These are phyloP conservation scores for Sclerotiophoma versabilis DNA, from an alignment of 2,329 filamentous ascomycete genomes.

Conservation along the genomic window DNA sequence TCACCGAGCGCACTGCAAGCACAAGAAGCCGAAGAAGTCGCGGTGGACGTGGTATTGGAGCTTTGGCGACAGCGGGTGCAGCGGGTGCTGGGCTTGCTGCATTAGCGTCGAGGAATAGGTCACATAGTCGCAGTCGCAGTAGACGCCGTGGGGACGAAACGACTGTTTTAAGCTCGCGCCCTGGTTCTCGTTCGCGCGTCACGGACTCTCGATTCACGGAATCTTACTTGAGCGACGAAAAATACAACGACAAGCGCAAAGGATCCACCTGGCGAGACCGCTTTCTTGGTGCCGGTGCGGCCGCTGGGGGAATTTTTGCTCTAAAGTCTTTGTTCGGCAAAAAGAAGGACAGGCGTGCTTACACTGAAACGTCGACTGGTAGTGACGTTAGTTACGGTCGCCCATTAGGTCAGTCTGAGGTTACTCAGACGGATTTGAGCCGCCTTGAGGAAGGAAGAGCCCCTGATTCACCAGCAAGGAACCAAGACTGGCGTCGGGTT, in stretches of 20 bases:
- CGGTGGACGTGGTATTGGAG: slow-evolving; percentile 50
- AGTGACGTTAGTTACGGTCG: slow-evolving; percentile 62
- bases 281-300: slow-evolving; percentile 55
- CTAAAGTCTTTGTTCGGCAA: slow-evolving; percentile 65
- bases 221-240: slow-evolving; percentile 52
- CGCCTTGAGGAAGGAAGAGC: slow-evolving; percentile 63
- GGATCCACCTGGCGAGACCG: slow-evolving; percentile 54
- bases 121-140: slow-evolving; percentile 51
- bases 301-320: slow-evolving; percentile 50
- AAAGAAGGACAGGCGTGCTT: slow-evolving; percentile 50
- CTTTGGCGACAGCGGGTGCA: slow-evolving; percentile 62
- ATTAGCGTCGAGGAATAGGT: slow-evolving; percentile 57
- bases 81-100: slow-evolving; percentile 66
- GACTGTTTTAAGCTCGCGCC: slow-evolving; percentile 46
- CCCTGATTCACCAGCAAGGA: slow-evolving; percentile 53
- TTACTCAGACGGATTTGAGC: slow-evolving; percentile 57
- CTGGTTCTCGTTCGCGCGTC: slow-evolving; percentile 38
- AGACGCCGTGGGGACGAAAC: slow-evolving; percentile 32
- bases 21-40: slow-evolving; percentile 43
- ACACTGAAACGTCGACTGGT: slow-evolving; percentile 55
- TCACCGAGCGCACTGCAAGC: slow-evolving; percentile 61
- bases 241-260: slow-evolving; percentile 45
- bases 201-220: slow-evolving; percentile 38
- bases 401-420: slow-evolving; percentile 57
- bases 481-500: slow-evolving; percentile 45